Base-by-base conservation (phyloP, 2,329 filamentous ascomycete species). In the Aspergillus proliferans region DNA sequence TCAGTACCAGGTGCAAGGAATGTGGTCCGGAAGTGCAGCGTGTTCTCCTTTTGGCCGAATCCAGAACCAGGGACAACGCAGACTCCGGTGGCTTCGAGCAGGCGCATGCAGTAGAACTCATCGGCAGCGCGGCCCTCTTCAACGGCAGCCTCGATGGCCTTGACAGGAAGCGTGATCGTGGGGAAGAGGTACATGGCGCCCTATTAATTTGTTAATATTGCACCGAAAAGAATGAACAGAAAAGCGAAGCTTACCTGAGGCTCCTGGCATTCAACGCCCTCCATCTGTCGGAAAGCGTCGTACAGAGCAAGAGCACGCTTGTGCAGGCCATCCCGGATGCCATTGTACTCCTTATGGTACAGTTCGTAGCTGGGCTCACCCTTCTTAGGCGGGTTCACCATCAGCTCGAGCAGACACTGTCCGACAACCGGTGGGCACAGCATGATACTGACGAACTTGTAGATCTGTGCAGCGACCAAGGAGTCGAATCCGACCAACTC, bases 151-250 rank as follows among this genome's bases (percentile, higher is more conserved):
- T 85, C 84, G 53, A 85, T 72, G 38, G 90, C 93, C 73, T 88
- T 88, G 21, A 73, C 60, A 1, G 93, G 82, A 21, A 98, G 77
- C 30, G 77, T 83, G 73, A 98, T 95, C 60, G 88, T 93, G 21
- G 93, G 93, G 82, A 97, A 98, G 63, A 98, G 86, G 76, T 98
- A 98, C 93, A 98, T 98, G 67, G 87, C 86, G 52, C 93, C 93
- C 80, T 95, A 56, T 26, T 3, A 6, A 15, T 26, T 44, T 26
- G 22, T 49, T 51, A 46, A 47, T 34, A 54, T 40, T 39, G 34
- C 33, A 28, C 21, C 33, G 8, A 41, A 39, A 22, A 15, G 30
- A 44, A 24, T 26, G 6, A 30, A 10, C 30, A 40, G 9, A 21
- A 39, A 47, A 8, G 36, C 18, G 14, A 40, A 41, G 69, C 72